Percentiles rank a stretch among this genome's conserved stretches.
These are phyloP conservation scores for Craspedostauros australis DNA, from an alignment of 108 stramenopile genomes.

Conservation along the genomic window DNA sequence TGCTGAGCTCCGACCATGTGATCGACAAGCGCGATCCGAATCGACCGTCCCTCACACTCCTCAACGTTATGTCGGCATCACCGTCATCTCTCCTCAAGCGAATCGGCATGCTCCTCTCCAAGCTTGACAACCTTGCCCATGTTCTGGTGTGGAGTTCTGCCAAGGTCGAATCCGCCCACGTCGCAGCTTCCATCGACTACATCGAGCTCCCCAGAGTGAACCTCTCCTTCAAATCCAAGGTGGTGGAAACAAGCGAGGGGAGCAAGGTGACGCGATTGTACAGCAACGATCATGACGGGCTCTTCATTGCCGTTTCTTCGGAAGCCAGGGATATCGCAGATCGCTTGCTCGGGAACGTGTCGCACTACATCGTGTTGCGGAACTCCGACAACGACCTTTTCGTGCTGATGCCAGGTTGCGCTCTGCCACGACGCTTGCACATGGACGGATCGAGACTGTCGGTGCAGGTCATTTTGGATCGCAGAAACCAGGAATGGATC, in stretches of 20 bases:
- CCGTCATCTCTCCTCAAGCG: slow-evolving; percentile 81
- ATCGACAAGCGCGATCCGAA: slow-evolving; percentile 55
- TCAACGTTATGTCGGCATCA: slow-evolving; percentile 86
- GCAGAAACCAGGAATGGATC: slow-evolving; percentile 95
- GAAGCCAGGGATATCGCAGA: slow-evolving; percentile 79
- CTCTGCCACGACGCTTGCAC: slow-evolving; percentile 81
- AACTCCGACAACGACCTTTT: slow-evolving; percentile 94
- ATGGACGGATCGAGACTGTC: slow-evolving; percentile 74
- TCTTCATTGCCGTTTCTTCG: slow-evolving; percentile 86
- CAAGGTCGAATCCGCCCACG: slow-evolving; percentile 60
- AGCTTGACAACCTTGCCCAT: slow-evolving; percentile 92
- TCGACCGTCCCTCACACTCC: slow-evolving; percentile 64
- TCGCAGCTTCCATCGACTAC: slow-evolving; percentile 75
- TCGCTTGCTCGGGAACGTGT: slow-evolving; percentile 72
- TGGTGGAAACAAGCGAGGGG: slow-evolving; percentile 61
- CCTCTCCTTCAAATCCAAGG: slow-evolving; percentile 84
- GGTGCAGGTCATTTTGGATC: slow-evolving; percentile 88
- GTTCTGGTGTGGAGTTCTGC: slow-evolving; percentile 91
- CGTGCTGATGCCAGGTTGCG: slow-evolving; percentile 91
- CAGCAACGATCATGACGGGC: slow-evolving; percentile 92
- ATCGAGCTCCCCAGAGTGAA: slow-evolving; percentile 95
- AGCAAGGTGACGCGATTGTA: slow-evolving; percentile 73
- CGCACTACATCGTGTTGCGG: slow-evolving; percentile 90
- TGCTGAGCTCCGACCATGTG: slow-evolving; percentile 35
- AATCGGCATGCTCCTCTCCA: slow-evolving; percentile 83